Percentiles rank a stretch among this genome's conserved stretches.
Conservation (phyloP, 495 filamentous ascomycete species). For the Aspergillus wentii region DNA sequence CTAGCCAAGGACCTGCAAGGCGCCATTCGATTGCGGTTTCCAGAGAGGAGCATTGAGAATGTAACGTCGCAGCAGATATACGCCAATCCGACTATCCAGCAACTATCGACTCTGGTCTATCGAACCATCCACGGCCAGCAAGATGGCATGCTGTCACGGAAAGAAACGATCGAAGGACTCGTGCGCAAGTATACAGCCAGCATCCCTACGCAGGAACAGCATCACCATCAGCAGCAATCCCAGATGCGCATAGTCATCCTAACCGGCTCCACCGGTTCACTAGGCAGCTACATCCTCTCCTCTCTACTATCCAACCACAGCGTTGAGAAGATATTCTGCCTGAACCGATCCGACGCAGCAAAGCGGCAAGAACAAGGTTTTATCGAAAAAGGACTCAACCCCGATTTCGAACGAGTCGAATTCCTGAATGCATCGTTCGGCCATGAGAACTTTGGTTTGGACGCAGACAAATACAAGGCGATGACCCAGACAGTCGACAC, state of each 20-base stretch:
- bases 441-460: slow-evolving; percentile 31
- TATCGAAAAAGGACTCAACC: slow-evolving; percentile 4
- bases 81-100: slow-evolving; percentile 22
- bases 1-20: slow-evolving; percentile 16
- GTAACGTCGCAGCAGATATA: slow-evolving; percentile 25
- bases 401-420: slow-evolving; percentile 28
- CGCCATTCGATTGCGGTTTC: slow-evolving; percentile 1
- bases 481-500: slow-evolving; percentile 38
- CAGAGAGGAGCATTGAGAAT: slow-evolving; percentile 14
- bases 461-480: too few species aligned
- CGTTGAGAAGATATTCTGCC: slow-evolving; percentile 47
- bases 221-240: slow-evolving; percentile 1
- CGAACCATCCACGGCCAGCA: slow-evolving; percentile 12
- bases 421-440: slow-evolving; percentile 40
- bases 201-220: slow-evolving; percentile 13
- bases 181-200: slow-evolving; percentile 13
- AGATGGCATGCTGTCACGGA: slow-evolving; percentile 7
- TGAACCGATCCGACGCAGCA: slow-evolving; percentile 40
- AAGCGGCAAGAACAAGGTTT: slow-evolving; percentile 26
- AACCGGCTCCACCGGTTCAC: slow-evolving; percentile 59
- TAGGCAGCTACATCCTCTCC: slow-evolving; percentile 54
- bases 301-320: slow-evolving; percentile 24
- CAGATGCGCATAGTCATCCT: too few species aligned
- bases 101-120: slow-evolving; percentile 15
- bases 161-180: slow-evolving; percentile 13